These are phyloP conservation scores for Tuber borchii DNA, from an alignment of 495 filamentous ascomycete species.

Conservation along the genomic window DNA sequence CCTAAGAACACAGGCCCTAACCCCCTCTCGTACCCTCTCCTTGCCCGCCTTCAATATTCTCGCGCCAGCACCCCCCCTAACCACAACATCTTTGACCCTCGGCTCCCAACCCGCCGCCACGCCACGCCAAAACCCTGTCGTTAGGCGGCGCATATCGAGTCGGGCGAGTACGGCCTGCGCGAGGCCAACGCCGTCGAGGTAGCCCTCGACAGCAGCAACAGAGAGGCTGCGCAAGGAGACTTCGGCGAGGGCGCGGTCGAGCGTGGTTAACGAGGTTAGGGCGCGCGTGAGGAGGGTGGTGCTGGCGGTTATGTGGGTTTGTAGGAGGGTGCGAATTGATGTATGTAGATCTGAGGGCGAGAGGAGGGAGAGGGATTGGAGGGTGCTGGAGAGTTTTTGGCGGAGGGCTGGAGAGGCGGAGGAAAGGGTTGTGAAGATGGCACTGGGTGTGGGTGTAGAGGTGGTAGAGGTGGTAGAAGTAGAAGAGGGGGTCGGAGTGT, in stretches of 20 bases:
- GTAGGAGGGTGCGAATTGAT: slow-evolving; percentile 14
- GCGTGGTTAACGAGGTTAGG: slow-evolving; percentile 68
- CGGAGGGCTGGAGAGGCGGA: slow-evolving; percentile 39
- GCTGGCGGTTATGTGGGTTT: slow-evolving; percentile 62
- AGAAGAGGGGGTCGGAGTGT: background rate
- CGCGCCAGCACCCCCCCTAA: slow-evolving; percentile 72
- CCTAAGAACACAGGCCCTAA: slow-evolving; percentile 74
- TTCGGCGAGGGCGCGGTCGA: slow-evolving; percentile 76
- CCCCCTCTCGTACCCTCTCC: slow-evolving; percentile 65
- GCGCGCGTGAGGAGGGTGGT: slow-evolving; percentile 63
- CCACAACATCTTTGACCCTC: slow-evolving; percentile 74
- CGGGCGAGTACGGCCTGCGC: slow-evolving; percentile 52
- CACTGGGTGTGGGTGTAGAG: background rate
- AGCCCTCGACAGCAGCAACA: slow-evolving; percentile 73
- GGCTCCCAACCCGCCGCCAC: slow-evolving; percentile 69
- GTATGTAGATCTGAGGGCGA: slow-evolving; percentile 52
- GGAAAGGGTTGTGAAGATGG: background rate
- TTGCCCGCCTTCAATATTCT: slow-evolving; percentile 70
- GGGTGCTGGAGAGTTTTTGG: slow-evolving; percentile 56
- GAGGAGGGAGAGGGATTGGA: slow-evolving; percentile 73
- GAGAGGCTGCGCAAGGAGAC: slow-evolving; percentile 81
- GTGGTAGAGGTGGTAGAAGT: background rate
- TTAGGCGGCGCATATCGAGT: slow-evolving; percentile 78
- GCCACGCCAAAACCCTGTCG: slow-evolving; percentile 85
- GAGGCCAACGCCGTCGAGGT: slow-evolving; percentile 51